Evolutionary conservation across 1,139 yeast species (phyloP).

Genomic region (Suhomyces guaymorum): DNA sequence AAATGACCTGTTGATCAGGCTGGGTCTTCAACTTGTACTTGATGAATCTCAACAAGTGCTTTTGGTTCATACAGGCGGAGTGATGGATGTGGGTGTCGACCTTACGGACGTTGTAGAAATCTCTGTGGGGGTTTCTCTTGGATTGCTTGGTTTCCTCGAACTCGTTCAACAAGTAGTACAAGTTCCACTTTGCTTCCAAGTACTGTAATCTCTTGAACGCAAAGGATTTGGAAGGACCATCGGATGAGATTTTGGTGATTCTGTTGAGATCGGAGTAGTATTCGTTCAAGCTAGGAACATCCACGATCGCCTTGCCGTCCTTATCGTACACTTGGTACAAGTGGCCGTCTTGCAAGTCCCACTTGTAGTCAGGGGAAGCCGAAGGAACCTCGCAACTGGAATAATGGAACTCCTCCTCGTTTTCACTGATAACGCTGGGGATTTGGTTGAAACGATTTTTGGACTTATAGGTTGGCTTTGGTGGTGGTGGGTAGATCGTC

Average conservation of each 20-base stretch:
- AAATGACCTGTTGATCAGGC: constrained; percentile 87
- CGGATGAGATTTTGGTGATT: constrained; percentile 72
- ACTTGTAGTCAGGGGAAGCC: constrained; percentile 49
- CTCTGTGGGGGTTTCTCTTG: constrained; percentile 78
- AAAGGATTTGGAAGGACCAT: constrained; percentile 97
- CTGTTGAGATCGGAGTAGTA: constrained; percentile 80
- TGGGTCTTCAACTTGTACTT: constrained; percentile 69
- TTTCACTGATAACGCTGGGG: constrained; percentile 29
- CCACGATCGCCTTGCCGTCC: constrained; percentile 42
- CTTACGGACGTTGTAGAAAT: constrained; percentile 95
- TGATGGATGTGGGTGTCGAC: constrained; percentile 99
- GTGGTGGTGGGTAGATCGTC: constrained; percentile 91
- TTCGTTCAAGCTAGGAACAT: constrained; percentile 78
- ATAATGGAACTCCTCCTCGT: constrained; percentile 57
- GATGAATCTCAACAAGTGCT: constrained; percentile 89
- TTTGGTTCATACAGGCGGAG: constrained; percentile 98
- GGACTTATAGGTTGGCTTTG: constrained; percentile 86
- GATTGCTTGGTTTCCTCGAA: constrained; percentile 90
- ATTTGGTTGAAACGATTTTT: constrained; percentile 59
- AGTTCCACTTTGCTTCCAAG: constrained; percentile 94
- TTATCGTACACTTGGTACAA: constrained; percentile 64
- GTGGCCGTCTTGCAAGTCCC: constrained; percentile 57
- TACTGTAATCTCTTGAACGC: constrained; percentile 92
- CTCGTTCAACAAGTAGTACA: constrained; percentile 83
- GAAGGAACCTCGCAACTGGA: constrained; percentile 67